These are phyloP conservation scores for Penicillium sp. DNA, from an alignment of 2,329 filamentous ascomycete species.

Conservation along the genomic window DNA sequence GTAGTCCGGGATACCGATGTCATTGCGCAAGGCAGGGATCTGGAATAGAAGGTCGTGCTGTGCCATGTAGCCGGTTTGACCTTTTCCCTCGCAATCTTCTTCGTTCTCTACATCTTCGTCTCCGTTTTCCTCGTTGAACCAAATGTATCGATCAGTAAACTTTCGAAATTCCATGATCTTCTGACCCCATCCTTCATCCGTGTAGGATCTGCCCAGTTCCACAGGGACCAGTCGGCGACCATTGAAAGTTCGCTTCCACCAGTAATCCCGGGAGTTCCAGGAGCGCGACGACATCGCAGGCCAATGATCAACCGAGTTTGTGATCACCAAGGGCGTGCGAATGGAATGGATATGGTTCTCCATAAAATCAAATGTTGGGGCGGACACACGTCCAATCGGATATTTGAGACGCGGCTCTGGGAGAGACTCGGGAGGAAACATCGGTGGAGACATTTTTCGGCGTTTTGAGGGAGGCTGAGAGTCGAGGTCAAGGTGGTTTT, in stretches of 20 bases:
- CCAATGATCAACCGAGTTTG: constrained; percentile 62
- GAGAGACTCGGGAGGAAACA: constrained; percentile 32
- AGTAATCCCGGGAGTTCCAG: constrained; percentile 70
- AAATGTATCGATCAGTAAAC: constrained; percentile 62
- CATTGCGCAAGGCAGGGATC: constrained; percentile 66
- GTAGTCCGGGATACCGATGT: constrained; percentile 76
- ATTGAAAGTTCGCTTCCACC: constrained; percentile 65
- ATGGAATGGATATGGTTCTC: constrained; percentile 52
- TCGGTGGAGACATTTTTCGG: constrained; percentile 27
- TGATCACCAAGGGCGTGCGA: constrained; percentile 62
- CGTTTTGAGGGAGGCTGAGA: constrained; percentile 23
- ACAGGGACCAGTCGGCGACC: constrained; percentile 78
- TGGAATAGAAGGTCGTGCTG: constrained; percentile 85
- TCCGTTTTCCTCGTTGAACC: constrained; percentile 15
- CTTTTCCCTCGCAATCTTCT: constrained; percentile 8
- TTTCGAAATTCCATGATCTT: constrained; percentile 66
- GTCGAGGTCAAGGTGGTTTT: constrained; percentile 4
- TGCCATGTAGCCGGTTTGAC: constrained; percentile 69
- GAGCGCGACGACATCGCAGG: constrained; percentile 62
- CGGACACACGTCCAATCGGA: constrained; percentile 38
- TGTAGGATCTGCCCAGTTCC: constrained; percentile 81
- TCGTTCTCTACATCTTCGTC: neutral
- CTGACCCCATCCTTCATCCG: constrained; percentile 78
- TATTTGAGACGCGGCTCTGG: constrained; percentile 32
- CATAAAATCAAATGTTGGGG: constrained; percentile 55